These are phyloP conservation scores for Salvia miltiorrhiza DNA, from an alignment of 257 asterid species.

Conservation along the genomic window DNA sequence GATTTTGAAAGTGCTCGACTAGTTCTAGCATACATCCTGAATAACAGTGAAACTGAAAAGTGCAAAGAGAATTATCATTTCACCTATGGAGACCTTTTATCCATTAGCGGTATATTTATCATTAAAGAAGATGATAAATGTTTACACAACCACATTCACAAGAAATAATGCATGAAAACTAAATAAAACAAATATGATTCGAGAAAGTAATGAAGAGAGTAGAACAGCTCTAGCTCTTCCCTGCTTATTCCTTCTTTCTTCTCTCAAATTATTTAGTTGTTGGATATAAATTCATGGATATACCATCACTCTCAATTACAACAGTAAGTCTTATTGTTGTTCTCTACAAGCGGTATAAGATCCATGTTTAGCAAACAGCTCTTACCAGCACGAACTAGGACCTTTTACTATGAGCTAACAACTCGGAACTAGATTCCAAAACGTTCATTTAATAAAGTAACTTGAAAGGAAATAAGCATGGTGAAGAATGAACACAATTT, in stretches of 20 bases:
- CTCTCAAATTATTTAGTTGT: not conserved
- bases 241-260: not conserved
- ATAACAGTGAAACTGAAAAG: not conserved
- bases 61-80: not conserved
- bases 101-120: not conserved
- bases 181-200: not conserved
- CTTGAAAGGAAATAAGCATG: not conserved
- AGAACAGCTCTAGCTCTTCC: not conserved
- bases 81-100: not conserved
- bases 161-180: not conserved
- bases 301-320: not conserved
- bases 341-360: not conserved
- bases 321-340: not conserved
- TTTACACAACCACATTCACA: not conserved
- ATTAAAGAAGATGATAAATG: not conserved
- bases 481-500: not conserved
- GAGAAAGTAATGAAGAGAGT: not conserved
- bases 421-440: not conserved
- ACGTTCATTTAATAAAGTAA: not conserved
- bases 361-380: not conserved
- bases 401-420: not conserved
- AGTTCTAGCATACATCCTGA: not conserved
- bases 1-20: not conserved
- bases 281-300: not conserved
- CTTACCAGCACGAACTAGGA: not conserved